Base-by-base conservation (phyloP, 2,329 filamentous ascomycete genomes). In the Cryoendolithus antarcticus region DNA sequence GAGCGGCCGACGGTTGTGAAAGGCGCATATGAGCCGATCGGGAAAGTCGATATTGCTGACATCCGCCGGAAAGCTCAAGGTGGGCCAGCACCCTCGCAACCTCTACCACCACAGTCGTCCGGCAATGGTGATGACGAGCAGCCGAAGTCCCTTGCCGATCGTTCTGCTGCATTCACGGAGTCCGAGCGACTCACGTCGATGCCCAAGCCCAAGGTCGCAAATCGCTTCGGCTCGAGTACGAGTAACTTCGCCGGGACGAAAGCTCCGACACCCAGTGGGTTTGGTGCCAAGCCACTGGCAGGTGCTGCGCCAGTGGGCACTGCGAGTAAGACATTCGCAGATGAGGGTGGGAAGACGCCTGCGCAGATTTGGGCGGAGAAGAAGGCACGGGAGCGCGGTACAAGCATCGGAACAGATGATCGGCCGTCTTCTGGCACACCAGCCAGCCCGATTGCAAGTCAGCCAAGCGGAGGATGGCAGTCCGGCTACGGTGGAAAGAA, bases 361-460 rank as follows among this genome's bases (percentile, higher is more conserved):
- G 88, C 91, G 24, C 91, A 98, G 61, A 66, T 94, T 29, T 98
- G 91, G 91, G 89, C 89, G 0, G 91, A 98, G 68, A 93, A 88
- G 68, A 96, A 96, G 68, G 89, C 84, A 30, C 80, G 78, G 44
- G 78, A 91, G 59, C 72, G 80, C 42, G 77, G 73, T 13, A 49
- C 60, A 13, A 68, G 61, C 37, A 79, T 74, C 34, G 66, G 66
- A 31, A 65, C 58, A 36, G 65, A 71, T 36, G 63, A 67, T 21
- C 60, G 69, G 37, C 59, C 67, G 12, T 56, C 72, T 32, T 55
- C 60, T 34, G 40, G 34, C 6, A 43, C 39, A 30, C 19, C 35
- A 9, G 39, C 35, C 9, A 63, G 75, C 31, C 72, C 77, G 1
- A 64, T 86, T 27, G 59, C 68, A 37, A 69, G 71, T 37, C 86